Evolutionary conservation across 2,329 filamentous ascomycete genomes (phyloP).

Genomic region (Teratosphaeria zuluensis): DNA sequence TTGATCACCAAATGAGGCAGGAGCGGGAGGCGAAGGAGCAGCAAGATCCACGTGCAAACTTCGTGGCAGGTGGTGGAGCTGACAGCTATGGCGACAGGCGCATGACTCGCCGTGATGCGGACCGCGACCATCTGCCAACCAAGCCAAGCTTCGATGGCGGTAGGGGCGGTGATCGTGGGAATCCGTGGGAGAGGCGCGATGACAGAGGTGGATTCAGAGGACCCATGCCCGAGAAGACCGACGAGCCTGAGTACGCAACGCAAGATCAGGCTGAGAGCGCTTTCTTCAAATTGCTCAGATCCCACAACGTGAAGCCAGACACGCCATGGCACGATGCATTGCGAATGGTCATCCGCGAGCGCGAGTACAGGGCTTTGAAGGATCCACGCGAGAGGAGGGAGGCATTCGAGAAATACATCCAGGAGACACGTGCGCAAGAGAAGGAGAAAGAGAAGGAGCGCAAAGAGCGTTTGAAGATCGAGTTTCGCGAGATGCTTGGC

Average conservation of each 20-base stretch:
- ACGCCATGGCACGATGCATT: conserved; percentile 91
- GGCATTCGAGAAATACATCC: conserved; percentile 90
- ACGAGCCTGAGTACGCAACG: conserved; percentile 60
- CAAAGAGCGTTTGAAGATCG: conserved; percentile 78
- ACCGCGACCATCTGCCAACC: conserved; percentile 33
- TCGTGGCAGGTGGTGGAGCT: conserved; percentile 19
- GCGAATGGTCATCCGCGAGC: conserved; percentile 75
- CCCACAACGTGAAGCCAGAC: conserved; percentile 76
- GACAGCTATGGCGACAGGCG: conserved; percentile 18
- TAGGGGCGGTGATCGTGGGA: conserved; percentile 15
- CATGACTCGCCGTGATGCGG: conserved; percentile 16
- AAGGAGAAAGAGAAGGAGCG: conserved; percentile 91
- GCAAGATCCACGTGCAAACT: conserved; percentile 1
- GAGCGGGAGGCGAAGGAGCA: conserved; percentile 15
- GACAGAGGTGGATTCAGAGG: conserved; percentile 25
- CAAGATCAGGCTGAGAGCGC: conserved; percentile 85
- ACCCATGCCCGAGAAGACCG: conserved; percentile 23
- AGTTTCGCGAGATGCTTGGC: conserved; percentile 93
- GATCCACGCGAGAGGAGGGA: conserved; percentile 83
- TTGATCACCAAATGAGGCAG: conserved; percentile 42
- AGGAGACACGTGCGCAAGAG: conserved; percentile 82
- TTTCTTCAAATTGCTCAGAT: conserved; percentile 81
- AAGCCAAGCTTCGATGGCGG: conserved; percentile 28
- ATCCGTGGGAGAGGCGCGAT: conserved; percentile 23
- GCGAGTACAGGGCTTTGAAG: conserved; percentile 85